Base-by-base conservation (phyloP, 805 yeast genomes). In the Yamadazyma philogaea region DNA sequence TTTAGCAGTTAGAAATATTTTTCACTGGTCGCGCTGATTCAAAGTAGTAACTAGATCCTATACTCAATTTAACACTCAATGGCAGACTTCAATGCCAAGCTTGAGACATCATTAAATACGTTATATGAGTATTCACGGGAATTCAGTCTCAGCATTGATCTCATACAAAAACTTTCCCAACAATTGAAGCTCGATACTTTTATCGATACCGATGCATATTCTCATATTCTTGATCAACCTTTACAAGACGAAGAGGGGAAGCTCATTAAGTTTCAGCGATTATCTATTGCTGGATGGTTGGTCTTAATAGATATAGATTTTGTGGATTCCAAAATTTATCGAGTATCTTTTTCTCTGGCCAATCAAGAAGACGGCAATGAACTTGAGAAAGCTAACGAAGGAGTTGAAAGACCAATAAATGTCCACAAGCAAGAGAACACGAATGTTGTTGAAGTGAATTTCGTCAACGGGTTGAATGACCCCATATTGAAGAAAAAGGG, bases 211-310 rank as follows among this genome's bases (percentile, higher is more conserved):
- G 63, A 65, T 36, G 62, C 63, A 6, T 55, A 60, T 39, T 45
- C 65, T 7, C 57, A 54, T 39, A 48, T 47, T n/a, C 43, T 49
- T 16, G 53, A 54, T 22, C 57, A 49, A 37, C 45, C 50, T 8
- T 43, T 48, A 15, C 40, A 28, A 20, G 52, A 49, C 31, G 37
- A 36, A 18, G 31, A 26, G 12, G 50, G 49, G 3, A 40, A 42
- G 15, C 18, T 16, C 5, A 34, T 49, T 7, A 49, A 49, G 26
- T 50, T 56, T 22, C 62, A 61, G 33, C 53, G 74, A 40, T 54
- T 70, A 37, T 60, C 73, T 11, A 70, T 70, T 28, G 75, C 74
- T 1, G 74, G 74, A 7, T 57, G 70, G 2, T 54, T 61, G 15
- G 63, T 68, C 6, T 57, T 70, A 24, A 54, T 70, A 16, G 75